Conservation (phyloP, 1,284 basidiomycete genomes). For the Heterobasidion parviporum region DNA sequence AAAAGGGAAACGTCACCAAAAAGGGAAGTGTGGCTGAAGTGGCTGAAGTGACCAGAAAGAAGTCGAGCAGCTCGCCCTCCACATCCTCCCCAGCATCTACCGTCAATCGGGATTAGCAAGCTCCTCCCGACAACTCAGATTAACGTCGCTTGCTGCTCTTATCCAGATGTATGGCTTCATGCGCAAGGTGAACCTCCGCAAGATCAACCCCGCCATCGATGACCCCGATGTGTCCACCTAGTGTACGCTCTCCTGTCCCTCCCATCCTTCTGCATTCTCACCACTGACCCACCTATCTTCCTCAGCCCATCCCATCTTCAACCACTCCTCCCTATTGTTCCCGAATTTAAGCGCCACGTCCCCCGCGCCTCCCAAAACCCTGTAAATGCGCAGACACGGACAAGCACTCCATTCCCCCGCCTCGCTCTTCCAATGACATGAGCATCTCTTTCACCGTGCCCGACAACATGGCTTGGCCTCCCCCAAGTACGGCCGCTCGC, state of each 20-base stretch:
- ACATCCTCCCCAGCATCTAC: constrained; percentile 84
- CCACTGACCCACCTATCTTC: constrained; percentile 4
- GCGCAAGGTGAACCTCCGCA: constrained; percentile 88
- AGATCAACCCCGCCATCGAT: constrained; percentile 85
- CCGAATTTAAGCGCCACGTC: constrained; percentile 87
- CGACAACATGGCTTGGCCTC: constrained; percentile 22
- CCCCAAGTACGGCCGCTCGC: constrained; percentile 46
- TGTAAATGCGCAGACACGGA: constrained; percentile 60
- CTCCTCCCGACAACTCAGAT: constrained; percentile 83
- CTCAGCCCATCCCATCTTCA: constrained; percentile 79
- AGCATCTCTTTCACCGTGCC: constrained; percentile 55
- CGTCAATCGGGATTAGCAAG: constrained; percentile 89
- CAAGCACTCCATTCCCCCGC: constrained; percentile 57
- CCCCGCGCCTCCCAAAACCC: constrained; percentile 80
- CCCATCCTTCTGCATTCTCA: background rate
- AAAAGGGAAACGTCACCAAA: too few species aligned
- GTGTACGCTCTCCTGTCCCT: constrained; percentile 51
- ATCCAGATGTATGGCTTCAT: constrained; percentile 88
- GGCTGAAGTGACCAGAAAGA: too few species aligned
- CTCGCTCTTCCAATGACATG: constrained; percentile 62
- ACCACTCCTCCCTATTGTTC: constrained; percentile 80
- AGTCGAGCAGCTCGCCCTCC: constrained; percentile 73
- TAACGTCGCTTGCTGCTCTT: constrained; percentile 7
- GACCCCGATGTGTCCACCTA: constrained; percentile 91
- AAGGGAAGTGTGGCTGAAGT: too few species aligned